Percentiles rank a stretch among this genome's conserved stretches.
phyloP scores from a whole-genome alignment of 345 rosid species.

The Excoecaria cochinchinensis region DNA sequence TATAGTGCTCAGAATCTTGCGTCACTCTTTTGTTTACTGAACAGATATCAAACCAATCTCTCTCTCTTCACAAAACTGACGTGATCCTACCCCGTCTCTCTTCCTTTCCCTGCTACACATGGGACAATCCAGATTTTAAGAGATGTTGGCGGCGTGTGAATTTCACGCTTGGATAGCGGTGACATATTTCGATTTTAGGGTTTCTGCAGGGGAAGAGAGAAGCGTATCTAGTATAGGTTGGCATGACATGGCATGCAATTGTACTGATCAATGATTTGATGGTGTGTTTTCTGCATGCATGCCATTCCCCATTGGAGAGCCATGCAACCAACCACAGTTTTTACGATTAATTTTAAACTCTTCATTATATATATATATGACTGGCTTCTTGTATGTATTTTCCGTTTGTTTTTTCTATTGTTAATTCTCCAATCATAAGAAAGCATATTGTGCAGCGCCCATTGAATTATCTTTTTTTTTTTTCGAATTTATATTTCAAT shows the following conservation, averaged over 20 bases:
- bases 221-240: background rate
- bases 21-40: constrained; percentile 33
- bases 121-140: too few species aligned
- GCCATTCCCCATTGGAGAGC: background rate
- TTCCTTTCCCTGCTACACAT: background rate
- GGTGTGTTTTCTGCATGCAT: background rate
- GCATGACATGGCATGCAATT: constrained; percentile 12
- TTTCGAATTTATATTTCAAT: too few species aligned
- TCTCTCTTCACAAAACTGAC: background rate
- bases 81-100: background rate
- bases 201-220: background rate
- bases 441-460: too few species aligned
- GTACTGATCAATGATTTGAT: constrained; percentile 7
- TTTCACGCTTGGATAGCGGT: background rate
- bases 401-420: too few species aligned
- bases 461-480: too few species aligned
- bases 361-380: too few species aligned
- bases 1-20: constrained; percentile 32
- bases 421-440: too few species aligned
- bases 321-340: background rate
- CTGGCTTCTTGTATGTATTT: too few species aligned
- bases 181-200: background rate
- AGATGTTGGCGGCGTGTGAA: background rate
- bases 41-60: background rate
- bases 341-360: too few species aligned